phyloP scores from a whole-genome alignment of 306 rosid genomes.

The Datisca glomerata region DNA sequence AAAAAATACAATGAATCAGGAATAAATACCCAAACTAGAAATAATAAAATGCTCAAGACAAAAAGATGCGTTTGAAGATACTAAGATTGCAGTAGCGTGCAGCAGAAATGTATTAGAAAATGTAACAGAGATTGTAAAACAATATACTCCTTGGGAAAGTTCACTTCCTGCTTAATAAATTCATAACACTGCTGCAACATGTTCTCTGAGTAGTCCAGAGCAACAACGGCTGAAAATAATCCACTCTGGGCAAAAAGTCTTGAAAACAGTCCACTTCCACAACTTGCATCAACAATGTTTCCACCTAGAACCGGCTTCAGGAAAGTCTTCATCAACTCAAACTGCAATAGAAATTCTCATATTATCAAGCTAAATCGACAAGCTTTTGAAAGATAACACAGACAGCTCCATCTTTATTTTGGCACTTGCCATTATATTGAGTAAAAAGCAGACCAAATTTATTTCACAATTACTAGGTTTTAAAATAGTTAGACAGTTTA shows the following conservation, averaged over 20 bases:
- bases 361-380: no score
- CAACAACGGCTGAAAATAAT: slow-evolving; percentile 67
- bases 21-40: slow-evolving; percentile 1
- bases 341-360: slow-evolving; percentile 48
- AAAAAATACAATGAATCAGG: slow-evolving; percentile 8
- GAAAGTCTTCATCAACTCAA: slow-evolving; percentile 57
- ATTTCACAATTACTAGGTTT: no score
- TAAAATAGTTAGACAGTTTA: no score
- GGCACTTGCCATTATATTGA: background rate
- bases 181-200: slow-evolving; percentile 79
- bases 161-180: slow-evolving; percentile 65
- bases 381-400: no score
- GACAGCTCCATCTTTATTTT: no score
- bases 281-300: slow-evolving; percentile 83
- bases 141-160: slow-evolving; percentile 66
- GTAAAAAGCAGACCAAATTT: no score
- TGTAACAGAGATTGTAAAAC: slow-evolving; percentile 6
- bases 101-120: background rate
- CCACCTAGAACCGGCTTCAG: slow-evolving; percentile 71
- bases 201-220: slow-evolving; percentile 89
- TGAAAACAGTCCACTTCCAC: slow-evolving; percentile 88
- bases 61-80: no score
- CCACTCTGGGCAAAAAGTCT: slow-evolving; percentile 84
- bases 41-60: background rate
- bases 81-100: background rate